Evolutionary conservation across 371 early-diverging fungal species (phyloP).

Genomic region (Cokeromyces recurvatus): DNA sequence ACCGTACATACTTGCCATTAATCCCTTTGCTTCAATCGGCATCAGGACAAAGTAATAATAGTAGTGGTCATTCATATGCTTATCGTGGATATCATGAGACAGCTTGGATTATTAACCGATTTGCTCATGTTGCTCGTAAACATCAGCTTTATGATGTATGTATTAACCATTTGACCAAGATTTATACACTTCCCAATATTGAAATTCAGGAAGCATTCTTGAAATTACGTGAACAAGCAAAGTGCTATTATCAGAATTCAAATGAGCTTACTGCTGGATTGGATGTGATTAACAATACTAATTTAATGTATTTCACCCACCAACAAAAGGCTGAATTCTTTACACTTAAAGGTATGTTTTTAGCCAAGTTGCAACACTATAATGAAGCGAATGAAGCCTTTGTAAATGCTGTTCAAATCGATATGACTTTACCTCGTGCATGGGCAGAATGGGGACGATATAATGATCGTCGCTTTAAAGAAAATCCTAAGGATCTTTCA

Average conservation of each 20-base stretch:
- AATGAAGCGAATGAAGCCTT: constrained; percentile 94
- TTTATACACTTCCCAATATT: constrained; percentile 98
- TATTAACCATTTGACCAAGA: constrained; percentile 87
- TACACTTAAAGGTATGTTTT: constrained; percentile 91
- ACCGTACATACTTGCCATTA: constrained; percentile 89
- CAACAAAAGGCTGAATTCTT: constrained; percentile 98
- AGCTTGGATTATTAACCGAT: constrained; percentile 99
- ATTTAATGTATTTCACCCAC: constrained; percentile 90
- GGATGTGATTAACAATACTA: constrained; percentile 98
- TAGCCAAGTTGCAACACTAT: constrained; percentile 79
- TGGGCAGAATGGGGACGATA: constrained; percentile 99
- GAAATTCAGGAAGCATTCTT: constrained; percentile 98
- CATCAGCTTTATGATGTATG: constrained; percentile 95
- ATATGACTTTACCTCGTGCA: constrained; percentile 76
- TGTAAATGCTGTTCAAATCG: constrained; percentile 91
- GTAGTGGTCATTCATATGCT: constrained; percentile 78
- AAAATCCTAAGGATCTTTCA: constrained; percentile 76
- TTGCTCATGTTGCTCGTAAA: constrained; percentile 97
- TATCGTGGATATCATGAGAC: constrained; percentile 99
- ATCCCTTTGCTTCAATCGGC: constrained; percentile 64
- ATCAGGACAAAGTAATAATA: constrained; percentile 45
- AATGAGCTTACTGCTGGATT: constrained; percentile 88
- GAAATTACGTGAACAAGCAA: constrained; percentile 98
- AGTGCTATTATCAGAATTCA: constrained; percentile 89
- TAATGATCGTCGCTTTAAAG: constrained; percentile 86